phyloP scores from a whole-genome alignment of 192 early-diverging fungal genomes.

The Rhizophagus prolifer region DNA sequence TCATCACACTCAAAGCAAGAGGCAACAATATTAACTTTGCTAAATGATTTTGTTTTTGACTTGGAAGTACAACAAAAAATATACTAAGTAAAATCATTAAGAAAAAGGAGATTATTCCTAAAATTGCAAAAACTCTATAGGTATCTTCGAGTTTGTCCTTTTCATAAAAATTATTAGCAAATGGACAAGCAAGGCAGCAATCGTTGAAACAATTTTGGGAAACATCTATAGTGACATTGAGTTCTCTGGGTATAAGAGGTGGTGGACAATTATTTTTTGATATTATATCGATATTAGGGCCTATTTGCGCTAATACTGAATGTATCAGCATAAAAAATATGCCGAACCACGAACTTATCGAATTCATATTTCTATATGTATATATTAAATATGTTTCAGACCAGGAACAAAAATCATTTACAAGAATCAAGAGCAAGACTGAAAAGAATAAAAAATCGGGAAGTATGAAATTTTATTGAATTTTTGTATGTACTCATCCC shows the following conservation, averaged over 20 bases:
- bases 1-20: constrained; percentile 11
- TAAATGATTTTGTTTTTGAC: constrained; percentile 16
- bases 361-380: too few relatives aligned
- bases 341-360: not conserved
- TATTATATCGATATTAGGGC: not conserved
- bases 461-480: too few relatives aligned
- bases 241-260: not conserved
- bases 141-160: not conserved
- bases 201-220: not conserved
- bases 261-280: not conserved
- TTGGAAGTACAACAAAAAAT: constrained; percentile 5
- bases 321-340: not conserved
- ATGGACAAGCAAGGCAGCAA: constrained; percentile 23
- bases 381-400: too few relatives aligned
- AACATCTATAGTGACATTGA: not conserved
- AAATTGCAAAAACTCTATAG: not conserved
- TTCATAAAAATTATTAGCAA: constrained; percentile 21
- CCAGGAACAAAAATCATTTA: too few relatives aligned
- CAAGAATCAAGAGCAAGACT: too few relatives aligned
- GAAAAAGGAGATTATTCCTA: constrained; percentile 24
- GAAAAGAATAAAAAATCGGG: too few relatives aligned
- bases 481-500: too few relatives aligned
- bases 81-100: constrained; percentile 1
- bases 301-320: not conserved
- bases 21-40: constrained; percentile 17